Evolutionary conservation across 352 stramenopile genomes (phyloP).

Genomic region (Pythium apleroticum): DNA sequence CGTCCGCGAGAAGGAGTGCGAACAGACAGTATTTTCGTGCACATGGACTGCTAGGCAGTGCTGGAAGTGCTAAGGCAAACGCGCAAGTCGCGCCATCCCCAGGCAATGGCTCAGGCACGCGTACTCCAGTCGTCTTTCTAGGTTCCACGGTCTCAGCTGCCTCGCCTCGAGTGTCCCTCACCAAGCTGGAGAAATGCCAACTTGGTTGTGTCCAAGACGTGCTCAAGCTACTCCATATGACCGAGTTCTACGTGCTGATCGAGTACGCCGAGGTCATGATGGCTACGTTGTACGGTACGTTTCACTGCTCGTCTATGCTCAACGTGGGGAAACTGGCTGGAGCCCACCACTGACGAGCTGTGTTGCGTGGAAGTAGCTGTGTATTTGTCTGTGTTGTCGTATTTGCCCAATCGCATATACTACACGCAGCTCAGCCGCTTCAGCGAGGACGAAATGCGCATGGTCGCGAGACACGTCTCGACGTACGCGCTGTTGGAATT

Average conservation of each 20-base stretch:
- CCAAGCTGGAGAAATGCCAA: not conserved
- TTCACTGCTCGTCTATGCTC: not conserved
- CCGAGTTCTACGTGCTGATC: slow-evolving; percentile 6
- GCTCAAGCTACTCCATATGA: slow-evolving; percentile 4
- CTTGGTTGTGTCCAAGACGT: slow-evolving; percentile 10
- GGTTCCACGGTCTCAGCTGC: not conserved
- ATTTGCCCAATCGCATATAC: not conserved
- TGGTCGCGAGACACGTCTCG: not conserved
- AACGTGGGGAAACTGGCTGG: no score
- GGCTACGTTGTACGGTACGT: not conserved
- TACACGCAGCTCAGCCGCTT: not conserved
- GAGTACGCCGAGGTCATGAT: slow-evolving; percentile 2
- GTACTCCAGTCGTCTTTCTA: not conserved
- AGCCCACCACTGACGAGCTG: no score
- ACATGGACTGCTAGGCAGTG: not conserved
- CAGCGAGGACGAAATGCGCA: not conserved
- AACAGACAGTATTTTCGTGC: not conserved
- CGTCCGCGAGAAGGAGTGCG: not conserved
- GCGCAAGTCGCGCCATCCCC: not conserved
- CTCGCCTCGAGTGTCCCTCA: not conserved
- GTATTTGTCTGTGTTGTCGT: not conserved
- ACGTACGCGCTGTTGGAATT: not conserved
- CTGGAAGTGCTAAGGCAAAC: not conserved
- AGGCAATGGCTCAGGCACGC: not conserved
- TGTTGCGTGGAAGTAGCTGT: not conserved